Conservation (phyloP, 2,329 filamentous ascomycete genomes). For the Alternaria tenuissima region DNA sequence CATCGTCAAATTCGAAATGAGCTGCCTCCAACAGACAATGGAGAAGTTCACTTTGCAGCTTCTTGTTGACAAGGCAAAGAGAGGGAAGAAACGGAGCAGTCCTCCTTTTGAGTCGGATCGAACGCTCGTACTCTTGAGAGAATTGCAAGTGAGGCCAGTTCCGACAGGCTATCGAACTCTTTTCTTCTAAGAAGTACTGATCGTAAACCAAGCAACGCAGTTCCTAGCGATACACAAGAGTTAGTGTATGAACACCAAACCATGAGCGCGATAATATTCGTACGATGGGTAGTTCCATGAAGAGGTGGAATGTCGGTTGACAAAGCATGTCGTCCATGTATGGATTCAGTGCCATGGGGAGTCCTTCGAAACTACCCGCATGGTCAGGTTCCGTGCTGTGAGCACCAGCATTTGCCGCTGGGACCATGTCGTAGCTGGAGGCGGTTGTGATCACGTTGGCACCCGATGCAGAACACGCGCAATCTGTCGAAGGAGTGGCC, state of each 20-base stretch:
- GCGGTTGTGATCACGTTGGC: neutral
- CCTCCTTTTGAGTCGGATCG: neutral
- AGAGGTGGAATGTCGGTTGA: constrained; percentile 1
- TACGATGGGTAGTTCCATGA: constrained; percentile 3
- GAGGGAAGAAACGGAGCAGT: constrained; percentile 1
- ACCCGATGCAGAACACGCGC: neutral
- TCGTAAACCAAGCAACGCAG: constrained; percentile 6
- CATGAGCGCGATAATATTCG: neutral
- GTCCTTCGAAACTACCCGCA: neutral
- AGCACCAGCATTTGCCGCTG: neutral
- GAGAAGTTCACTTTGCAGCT: neutral
- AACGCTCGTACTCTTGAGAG: neutral
- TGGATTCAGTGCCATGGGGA: constrained; percentile 1
- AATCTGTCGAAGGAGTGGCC: neutral
- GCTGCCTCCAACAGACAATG: constrained; percentile 5
- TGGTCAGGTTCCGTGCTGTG: neutral
- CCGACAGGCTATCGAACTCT: neutral
- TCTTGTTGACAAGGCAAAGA: constrained; percentile 5
- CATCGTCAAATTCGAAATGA: neutral
- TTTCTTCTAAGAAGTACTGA: constrained; percentile 16
- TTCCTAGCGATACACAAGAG: neutral
- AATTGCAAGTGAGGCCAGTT: constrained; percentile 1
- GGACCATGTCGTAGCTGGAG: constrained; percentile 1
- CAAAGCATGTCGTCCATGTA: constrained; percentile 1
- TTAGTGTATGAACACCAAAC: neutral